phyloP scores from a whole-genome alignment of 345 rosid species.

The Bruguiera sexangula region DNA sequence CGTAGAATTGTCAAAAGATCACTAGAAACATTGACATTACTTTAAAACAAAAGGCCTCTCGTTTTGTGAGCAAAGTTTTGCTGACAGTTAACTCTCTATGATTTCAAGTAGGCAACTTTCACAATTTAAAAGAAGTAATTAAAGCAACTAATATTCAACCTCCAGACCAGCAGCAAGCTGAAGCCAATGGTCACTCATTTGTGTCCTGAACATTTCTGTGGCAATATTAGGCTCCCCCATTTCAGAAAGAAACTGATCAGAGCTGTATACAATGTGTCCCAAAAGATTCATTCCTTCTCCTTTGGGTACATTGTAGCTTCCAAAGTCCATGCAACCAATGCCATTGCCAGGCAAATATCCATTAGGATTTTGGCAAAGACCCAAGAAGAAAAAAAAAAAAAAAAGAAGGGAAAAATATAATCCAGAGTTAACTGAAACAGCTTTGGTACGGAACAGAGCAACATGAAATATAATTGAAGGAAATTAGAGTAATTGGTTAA shows the following conservation, averaged over 20 bases:
- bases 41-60: too few relatives aligned
- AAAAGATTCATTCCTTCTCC: constrained; percentile 30
- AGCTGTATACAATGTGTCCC: constrained; percentile 35
- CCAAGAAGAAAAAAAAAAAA: neutral
- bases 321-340: constrained; percentile 31
- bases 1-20: neutral
- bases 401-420: too few relatives aligned
- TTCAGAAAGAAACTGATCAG: constrained; percentile 35
- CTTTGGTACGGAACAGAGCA: neutral
- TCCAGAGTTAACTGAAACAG: neutral
- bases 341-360: constrained; percentile 16
- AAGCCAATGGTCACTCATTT: constrained; percentile 42
- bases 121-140: neutral
- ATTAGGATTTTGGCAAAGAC: constrained; percentile 33
- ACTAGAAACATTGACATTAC: neutral
- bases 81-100: too few relatives aligned
- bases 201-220: constrained; percentile 34
- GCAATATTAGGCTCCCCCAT: constrained; percentile 25
- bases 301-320: constrained; percentile 37
- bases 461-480: neutral
- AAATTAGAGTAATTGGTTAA: too few relatives aligned
- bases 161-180: constrained; percentile 40
- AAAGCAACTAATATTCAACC: constrained; percentile 21
- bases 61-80: neutral
- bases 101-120: too few relatives aligned